Base-by-base conservation (phyloP, 2,329 filamentous ascomycete species). In the Pseudogymnoascus pannorum region DNA sequence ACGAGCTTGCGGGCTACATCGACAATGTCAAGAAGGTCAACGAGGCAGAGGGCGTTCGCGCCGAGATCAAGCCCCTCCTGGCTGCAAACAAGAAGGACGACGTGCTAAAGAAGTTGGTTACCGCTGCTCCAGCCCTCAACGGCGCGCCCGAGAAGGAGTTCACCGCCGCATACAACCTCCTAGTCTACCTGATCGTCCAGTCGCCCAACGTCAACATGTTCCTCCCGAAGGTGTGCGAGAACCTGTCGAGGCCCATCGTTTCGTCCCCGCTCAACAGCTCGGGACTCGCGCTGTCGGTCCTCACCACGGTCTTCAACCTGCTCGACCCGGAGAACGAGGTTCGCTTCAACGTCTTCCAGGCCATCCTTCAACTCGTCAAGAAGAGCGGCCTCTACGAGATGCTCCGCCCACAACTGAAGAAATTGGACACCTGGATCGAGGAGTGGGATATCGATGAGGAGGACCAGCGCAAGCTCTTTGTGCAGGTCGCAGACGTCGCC, bases 251-350 rank as follows among this genome's bases (percentile, higher is more conserved):
- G 75, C 93, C 94, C 66, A 86, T 97, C 73, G 85, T 87, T 64
- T 90, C 89, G 64, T 96, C 93, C 58, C 89, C 92, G 60, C 80
- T 87, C 68, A 92, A 96, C 78, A 91, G 92, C 69, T 82, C 88
- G 65, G 88, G 89, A 58, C 84, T 99, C 67, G 91, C 92, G 66
- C 87, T 97, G 69, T 92, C 91, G 68, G 89, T 94, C 69, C 85
- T 99, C 68, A 92, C 91, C 72, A 97, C 92, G 70, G 86, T 99
- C 72, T 99, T 97, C 87, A 99, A 99, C 83, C 88, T 95, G 67
- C 84, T 97, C 68, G 78, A 87, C 68, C 78, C 87, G 64, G 80
- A 87, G 71, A 88, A 92, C 72, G 87, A 91, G 61, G 84, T 90
- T 72, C 87, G 94, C 64, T 96, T 88, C 77, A 89, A 96, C 73